Evolutionary conservation across 805 yeast species (phyloP), one percentile per base, ranked within the genome.

Genomic region (Saccharomycopsis vini): DNA sequence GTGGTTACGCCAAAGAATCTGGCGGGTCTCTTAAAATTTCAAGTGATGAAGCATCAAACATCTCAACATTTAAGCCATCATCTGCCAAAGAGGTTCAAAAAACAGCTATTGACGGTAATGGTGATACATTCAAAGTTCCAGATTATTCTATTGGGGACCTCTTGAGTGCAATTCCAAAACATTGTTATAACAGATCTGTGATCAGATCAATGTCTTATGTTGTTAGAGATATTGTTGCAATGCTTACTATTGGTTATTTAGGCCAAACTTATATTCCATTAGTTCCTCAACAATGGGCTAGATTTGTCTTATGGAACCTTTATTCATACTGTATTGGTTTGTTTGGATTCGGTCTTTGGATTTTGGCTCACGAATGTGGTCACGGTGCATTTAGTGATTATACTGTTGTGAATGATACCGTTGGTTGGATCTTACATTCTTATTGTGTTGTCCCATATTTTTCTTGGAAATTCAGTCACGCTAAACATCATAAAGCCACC

Each of bases 301-400:
- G 92, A 51, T 71, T 72, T 46, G 58, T 64, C 6, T 72, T 75
- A 39, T 84, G 92, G 90, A 52, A 68, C 33, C 62, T 58, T n/a
- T 79, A 81, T 57, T 61, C 76, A 15, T 56, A 70, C 43, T 57
- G 64, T 36, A 74, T 75, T 54, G 87, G 90, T 23, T 64, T 84
- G 42, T 69, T 79, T 44, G 43, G 38, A 5, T 42, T 46, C 6
- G 51, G 51, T 32, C 42, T 80, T 39, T 85, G 95, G 95, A 81
- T 85, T 40, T 58, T 85, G 65, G 92, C 94, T 42, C 95, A 85
- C 63, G 95, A 85, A 63, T 85, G 95, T 69, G 95, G 95, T 49
- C 95, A 85, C 62, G 81, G 77, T 54, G 95, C 95, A 19, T 86
- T 86, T 62, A 71, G 81, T 32, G 84, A 81, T 56, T 79, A 77